Percentiles rank a stretch among this genome's conserved stretches.
phyloP scores from a whole-genome alignment of 2,329 filamentous ascomycete genomes.

The Sordariomycetes sp. region DNA sequence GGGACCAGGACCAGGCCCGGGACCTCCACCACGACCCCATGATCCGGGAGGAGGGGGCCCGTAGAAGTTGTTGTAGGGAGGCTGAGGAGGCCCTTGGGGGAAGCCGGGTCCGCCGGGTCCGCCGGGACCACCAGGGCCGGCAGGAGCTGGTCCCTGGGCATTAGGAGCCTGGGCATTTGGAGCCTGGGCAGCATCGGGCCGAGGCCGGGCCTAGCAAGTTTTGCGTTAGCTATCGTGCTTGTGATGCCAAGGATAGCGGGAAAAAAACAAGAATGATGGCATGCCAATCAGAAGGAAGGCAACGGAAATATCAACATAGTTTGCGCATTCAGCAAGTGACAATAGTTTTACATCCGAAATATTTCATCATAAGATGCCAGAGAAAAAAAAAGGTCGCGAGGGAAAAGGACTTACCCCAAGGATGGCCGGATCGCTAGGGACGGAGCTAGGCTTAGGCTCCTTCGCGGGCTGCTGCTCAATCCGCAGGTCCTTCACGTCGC shows the following conservation, averaged over 20 bases:
- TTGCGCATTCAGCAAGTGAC: conserved; percentile 83
- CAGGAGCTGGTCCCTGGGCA: background rate
- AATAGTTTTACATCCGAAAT: conserved; percentile 92
- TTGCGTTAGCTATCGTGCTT: background rate
- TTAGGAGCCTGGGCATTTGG: background rate
- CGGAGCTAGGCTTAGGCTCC: conserved; percentile 59
- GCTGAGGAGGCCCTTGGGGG: conserved; percentile 1
- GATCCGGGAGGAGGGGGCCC: conserved; percentile 39
- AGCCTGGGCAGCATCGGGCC: conserved; percentile 4
- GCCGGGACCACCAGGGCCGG: background rate
- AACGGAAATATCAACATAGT: conserved; percentile 97
- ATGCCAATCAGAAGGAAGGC: conserved; percentile 92
- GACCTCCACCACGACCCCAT: conserved; percentile 35
- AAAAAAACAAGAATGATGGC: conserved; percentile 6
- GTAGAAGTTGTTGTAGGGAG: conserved; percentile 27
- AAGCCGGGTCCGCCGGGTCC: background rate
- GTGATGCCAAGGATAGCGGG: background rate
- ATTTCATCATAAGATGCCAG: conserved; percentile 61
- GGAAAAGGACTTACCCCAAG: conserved; percentile 68
- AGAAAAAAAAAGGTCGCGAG: conserved; percentile 2
- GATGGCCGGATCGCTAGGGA: conserved; percentile 93
- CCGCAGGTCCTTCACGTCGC: conserved; percentile 94
- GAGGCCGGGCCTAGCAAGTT: conserved; percentile 7
- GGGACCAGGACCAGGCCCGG: conserved; percentile 42
- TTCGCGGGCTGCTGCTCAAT: conserved; percentile 74